Conservation (phyloP, 2,329 filamentous ascomycete species). For the Talaromyces verruculosus region DNA sequence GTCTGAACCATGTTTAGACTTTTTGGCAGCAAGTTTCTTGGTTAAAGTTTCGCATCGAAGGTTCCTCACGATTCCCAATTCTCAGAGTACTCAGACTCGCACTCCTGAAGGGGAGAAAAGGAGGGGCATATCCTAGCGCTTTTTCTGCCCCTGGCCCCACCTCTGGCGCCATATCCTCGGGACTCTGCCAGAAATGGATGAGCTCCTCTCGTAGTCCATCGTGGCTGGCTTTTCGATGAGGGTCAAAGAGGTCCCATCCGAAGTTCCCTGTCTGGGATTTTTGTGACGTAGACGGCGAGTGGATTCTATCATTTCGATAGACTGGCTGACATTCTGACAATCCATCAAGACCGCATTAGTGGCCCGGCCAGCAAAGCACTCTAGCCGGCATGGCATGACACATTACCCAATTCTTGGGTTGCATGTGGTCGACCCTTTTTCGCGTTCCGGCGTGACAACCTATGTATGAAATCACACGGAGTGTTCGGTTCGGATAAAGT, state of each 20-base stretch:
- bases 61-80: background rate
- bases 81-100: background rate
- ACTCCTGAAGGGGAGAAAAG: background rate
- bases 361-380: background rate
- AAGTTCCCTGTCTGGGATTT: background rate
- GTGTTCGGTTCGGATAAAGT: background rate
- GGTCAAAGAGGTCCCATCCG: background rate
- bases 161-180: slow-evolving; percentile 8
- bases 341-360: background rate
- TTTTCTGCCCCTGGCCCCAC: slow-evolving; percentile 8
- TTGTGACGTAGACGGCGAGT: slow-evolving; percentile 4
- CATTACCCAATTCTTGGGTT: slow-evolving; percentile 1
- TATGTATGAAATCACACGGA: background rate
- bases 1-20: slow-evolving; percentile 3
- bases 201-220: background rate
- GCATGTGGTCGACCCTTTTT: slow-evolving; percentile 5
- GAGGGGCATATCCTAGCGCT: slow-evolving; percentile 9
- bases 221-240: background rate
- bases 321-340: background rate
- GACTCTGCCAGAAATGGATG: background rate
- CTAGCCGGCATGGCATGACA: background rate
- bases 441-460: background rate
- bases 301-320: background rate
- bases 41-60: background rate
- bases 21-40: background rate